These are phyloP conservation scores for Trichoderma sp. DNA, from an alignment of 2,329 filamentous ascomycete genomes.

Conservation along the genomic window DNA sequence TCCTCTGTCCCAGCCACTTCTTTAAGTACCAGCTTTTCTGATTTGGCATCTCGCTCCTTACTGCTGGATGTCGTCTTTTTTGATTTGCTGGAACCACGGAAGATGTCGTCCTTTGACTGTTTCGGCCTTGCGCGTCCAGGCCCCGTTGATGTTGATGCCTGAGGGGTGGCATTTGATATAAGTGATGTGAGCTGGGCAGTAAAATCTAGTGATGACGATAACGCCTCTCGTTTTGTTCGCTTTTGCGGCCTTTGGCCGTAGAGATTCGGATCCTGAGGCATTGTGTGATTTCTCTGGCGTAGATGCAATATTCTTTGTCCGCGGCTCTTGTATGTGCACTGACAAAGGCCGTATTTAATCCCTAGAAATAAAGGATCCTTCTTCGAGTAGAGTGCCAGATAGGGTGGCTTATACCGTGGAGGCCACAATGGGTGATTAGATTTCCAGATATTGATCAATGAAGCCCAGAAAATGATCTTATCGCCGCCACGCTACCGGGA, in stretches of 20 bases:
- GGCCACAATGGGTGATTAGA: too few species aligned
- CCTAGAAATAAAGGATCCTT: too few species aligned
- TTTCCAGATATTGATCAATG: background rate
- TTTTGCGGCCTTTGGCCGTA: slow-evolving; percentile 75
- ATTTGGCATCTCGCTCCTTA: slow-evolving; percentile 49
- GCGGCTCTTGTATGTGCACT: background rate
- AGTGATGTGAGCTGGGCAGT: slow-evolving; percentile 83
- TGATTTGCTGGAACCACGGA: slow-evolving; percentile 30
- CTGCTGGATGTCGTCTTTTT: slow-evolving; percentile 26
- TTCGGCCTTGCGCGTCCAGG: slow-evolving; percentile 46
- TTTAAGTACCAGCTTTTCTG: slow-evolving; percentile 47
- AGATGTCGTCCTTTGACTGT: slow-evolving; percentile 49
- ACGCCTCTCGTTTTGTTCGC: slow-evolving; percentile 65
- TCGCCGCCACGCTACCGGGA: background rate
- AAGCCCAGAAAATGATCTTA: background rate
- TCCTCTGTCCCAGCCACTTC: slow-evolving; percentile 56
- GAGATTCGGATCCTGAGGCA: slow-evolving; percentile 66
- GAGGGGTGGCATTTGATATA: slow-evolving; percentile 56
- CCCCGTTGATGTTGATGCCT: slow-evolving; percentile 33
- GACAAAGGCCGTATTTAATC: background rate
- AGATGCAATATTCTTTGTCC: background rate
- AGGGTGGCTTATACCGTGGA: too few species aligned
- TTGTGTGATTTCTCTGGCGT: slow-evolving; percentile 29
- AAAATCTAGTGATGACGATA: slow-evolving; percentile 77
- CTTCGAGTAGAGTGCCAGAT: background rate